Conservation (phyloP, 2,329 filamentous ascomycete genomes). For the Neofusicoccum ribis region DNA sequence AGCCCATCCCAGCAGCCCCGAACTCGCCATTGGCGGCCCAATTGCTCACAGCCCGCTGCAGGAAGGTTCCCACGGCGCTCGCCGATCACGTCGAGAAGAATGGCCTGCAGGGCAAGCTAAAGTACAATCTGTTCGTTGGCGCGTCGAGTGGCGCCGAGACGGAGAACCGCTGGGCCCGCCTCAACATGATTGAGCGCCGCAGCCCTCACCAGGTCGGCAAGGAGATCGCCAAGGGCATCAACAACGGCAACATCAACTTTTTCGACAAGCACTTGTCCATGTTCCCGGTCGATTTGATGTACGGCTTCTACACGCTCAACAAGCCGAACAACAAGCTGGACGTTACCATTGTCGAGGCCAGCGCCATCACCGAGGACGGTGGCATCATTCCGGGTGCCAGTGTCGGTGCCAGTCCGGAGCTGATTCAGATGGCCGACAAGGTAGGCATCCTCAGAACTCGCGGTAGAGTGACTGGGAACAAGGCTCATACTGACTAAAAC, state of each 20-base stretch:
- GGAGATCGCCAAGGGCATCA: slow-evolving; percentile 86
- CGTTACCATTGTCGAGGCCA: slow-evolving; percentile 82
- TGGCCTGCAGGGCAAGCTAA: slow-evolving; percentile 76
- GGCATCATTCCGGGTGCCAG: slow-evolving; percentile 85
- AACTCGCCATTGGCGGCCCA: neutral
- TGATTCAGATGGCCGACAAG: slow-evolving; percentile 90
- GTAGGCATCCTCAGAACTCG: slow-evolving; percentile 32
- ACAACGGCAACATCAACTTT: slow-evolving; percentile 83
- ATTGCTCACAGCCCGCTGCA: slow-evolving; percentile 37
- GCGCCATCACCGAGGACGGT: slow-evolving; percentile 83
- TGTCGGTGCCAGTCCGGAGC: slow-evolving; percentile 80
- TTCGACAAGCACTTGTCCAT: slow-evolving; percentile 93
- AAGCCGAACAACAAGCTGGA: slow-evolving; percentile 73
- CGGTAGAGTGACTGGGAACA: too few species aligned
- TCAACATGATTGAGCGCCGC: slow-evolving; percentile 88
- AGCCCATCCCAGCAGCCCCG: slow-evolving; percentile 20
- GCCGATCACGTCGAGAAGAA: slow-evolving; percentile 90
- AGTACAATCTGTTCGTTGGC: slow-evolving; percentile 85
- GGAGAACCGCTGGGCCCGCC: slow-evolving; percentile 84
- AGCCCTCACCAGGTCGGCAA: slow-evolving; percentile 89
- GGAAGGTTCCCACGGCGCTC: slow-evolving; percentile 79
- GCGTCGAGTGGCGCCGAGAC: slow-evolving; percentile 89
- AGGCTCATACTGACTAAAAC: neutral
- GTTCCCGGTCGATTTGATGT: slow-evolving; percentile 82
- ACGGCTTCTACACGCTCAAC: slow-evolving; percentile 82